These are phyloP conservation scores for Umbelopsis sp. DNA, from an alignment of 192 early-diverging fungal species.

Conservation along the genomic window DNA sequence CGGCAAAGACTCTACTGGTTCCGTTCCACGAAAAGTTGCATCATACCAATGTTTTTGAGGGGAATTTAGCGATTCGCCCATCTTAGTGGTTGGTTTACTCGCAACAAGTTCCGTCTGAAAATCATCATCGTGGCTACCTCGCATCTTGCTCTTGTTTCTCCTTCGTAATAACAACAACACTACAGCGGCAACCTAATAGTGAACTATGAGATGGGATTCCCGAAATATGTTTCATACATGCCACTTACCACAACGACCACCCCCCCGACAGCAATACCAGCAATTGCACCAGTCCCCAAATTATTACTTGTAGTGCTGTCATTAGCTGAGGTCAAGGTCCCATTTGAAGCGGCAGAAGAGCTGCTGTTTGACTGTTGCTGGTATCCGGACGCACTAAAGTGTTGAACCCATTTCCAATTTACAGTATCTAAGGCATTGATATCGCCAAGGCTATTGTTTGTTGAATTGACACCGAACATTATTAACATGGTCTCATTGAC, in stretches of 20 bases:
- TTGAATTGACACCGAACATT: slow-evolving; percentile 3
- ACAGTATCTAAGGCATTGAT: slow-evolving; percentile 15
- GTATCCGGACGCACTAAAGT: slow-evolving; percentile 5
- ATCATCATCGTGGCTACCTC: not conserved
- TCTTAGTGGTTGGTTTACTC: not conserved
- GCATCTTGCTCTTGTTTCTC: not conserved
- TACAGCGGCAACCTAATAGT: not conserved
- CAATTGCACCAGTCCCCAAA: not conserved
- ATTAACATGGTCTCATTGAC: slow-evolving; percentile 14
- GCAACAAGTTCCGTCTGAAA: not conserved
- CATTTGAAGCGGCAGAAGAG: not conserved
- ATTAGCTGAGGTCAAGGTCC: not conserved
- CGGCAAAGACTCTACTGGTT: not conserved
- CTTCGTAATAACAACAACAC: not conserved
- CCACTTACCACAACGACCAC: not conserved
- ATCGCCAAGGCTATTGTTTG: not conserved
- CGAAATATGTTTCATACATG: not conserved
- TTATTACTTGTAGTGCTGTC: not conserved
- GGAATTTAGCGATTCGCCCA: not conserved
- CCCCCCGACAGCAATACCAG: not conserved
- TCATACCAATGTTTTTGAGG: not conserved
- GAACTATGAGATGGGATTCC: not conserved
- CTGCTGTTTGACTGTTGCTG: not conserved
- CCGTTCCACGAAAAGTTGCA: not conserved
- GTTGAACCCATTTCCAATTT: not conserved